phyloP scores from a whole-genome alignment of 2,329 filamentous ascomycete species.

The Coniella vitis region DNA sequence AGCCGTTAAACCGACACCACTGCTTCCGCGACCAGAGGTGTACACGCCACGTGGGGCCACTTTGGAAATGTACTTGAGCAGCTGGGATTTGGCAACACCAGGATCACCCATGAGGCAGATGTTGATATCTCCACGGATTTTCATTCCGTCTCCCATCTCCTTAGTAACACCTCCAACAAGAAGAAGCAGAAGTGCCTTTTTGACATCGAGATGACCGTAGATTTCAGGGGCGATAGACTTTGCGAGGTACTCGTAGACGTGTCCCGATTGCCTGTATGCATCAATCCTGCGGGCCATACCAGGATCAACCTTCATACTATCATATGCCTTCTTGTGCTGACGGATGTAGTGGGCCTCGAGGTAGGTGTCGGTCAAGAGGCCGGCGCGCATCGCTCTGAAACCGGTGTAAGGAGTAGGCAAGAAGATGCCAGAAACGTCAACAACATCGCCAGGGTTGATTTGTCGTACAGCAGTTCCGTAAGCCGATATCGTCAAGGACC shows the following conservation, averaged over 20 bases:
- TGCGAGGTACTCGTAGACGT: conserved; percentile 91
- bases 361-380: conserved; percentile 94
- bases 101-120: conserved; percentile 98
- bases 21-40: conserved; percentile 74
- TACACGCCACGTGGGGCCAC: conserved; percentile 90
- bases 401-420: conserved; percentile 97
- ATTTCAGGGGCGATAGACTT: conserved; percentile 97
- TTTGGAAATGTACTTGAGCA: conserved; percentile 97
- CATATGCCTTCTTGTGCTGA: conserved; percentile 98
- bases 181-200: conserved; percentile 92
- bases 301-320: conserved; percentile 79
- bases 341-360: conserved; percentile 88
- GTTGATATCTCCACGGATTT: conserved; percentile 98
- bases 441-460: conserved; percentile 87
- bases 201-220: conserved; percentile 91
- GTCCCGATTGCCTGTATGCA: conserved; percentile 74
- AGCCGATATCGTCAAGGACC: conserved; percentile 83
- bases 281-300: conserved; percentile 77
- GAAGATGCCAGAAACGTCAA: conserved; percentile 93
- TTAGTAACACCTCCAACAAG: conserved; percentile 95
- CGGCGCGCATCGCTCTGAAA: conserved; percentile 93
- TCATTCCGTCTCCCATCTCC: conserved; percentile 96
- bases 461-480: conserved; percentile 79
- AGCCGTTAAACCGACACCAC: conserved; percentile 74
- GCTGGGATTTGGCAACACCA: conserved; percentile 97